Base-by-base conservation (phyloP, 495 filamentous ascomycete genomes). In the Aspergillus heteromorphus region DNA sequence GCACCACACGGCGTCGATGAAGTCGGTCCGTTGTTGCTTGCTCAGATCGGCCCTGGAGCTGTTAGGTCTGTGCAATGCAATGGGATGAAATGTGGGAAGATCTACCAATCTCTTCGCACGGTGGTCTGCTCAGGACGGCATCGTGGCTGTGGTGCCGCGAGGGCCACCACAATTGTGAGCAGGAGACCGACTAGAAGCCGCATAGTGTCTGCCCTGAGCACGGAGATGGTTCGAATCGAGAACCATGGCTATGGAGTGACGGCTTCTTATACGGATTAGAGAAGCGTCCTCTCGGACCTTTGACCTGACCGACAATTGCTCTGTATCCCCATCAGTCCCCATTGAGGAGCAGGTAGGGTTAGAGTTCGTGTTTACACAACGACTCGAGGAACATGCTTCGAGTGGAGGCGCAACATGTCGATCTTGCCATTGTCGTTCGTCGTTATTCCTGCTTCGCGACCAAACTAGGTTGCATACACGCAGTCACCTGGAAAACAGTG, bases 1-100 rank as follows among this genome's bases (percentile, higher is more conserved):
- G 59, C 81, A 83, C 36, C 61, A 61, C 0, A 82, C 64, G 6
- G 80, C 77, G 19, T 66, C 54, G 52, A 73, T 73, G 58, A 82
- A 82, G 27, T 76, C 67, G 19, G 62, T 64, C 41, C 73, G 59
- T 49, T 72, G 56, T 10, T 52, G 29, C 7, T 65, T 57, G 11
- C 47, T 55, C 40, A 78, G 61, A 49, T 71, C 64, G 13, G 73
- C 71, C 77, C 77, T 78, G 27, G 7, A 40, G 14, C 1, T n/a
- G 40, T 49, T 34, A 31, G 47, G 17, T 18, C 5, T 9, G n/a
- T 1, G 1, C 4, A 1, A 5, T 23, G 8, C 6, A 4, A n/a
- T n/a, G n/a, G n/a, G n/a, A n/a, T n/a, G n/a, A n/a, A n/a, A n/a
- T 43, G 41, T 19, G 17, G 20, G 2, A 18, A 10, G 41, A 1